Percentiles rank a stretch among this genome's conserved stretches.
phyloP scores from a whole-genome alignment of 2,329 filamentous ascomycete genomes.

The Neophaeococcomyces mojaviensis region DNA sequence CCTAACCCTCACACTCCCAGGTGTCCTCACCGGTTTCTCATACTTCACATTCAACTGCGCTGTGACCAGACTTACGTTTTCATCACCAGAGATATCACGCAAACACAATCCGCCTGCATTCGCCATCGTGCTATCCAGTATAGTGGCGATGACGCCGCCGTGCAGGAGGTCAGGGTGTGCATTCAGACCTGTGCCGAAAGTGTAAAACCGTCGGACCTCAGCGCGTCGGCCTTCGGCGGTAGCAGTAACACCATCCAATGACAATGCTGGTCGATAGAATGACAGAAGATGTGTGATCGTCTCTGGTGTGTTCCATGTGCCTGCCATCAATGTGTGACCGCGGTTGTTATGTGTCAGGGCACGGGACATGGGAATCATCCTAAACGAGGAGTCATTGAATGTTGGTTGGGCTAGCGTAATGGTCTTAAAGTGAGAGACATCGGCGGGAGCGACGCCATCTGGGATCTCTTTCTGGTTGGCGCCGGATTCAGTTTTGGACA shows the following conservation, averaged over 20 bases:
- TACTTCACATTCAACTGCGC: slow-evolving; percentile 36
- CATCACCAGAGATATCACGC: background rate
- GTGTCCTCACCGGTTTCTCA: slow-evolving; percentile 30
- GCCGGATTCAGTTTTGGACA: slow-evolving; percentile 18
- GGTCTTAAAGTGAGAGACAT: slow-evolving; percentile 19
- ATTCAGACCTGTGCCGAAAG: slow-evolving; percentile 24
- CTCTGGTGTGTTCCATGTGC: slow-evolving; percentile 18
- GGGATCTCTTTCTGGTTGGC: slow-evolving; percentile 27
- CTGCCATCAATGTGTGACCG: slow-evolving; percentile 18
- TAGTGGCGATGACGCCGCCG: slow-evolving; percentile 24
- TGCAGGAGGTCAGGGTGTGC: slow-evolving; percentile 25
- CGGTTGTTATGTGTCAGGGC: slow-evolving; percentile 10
- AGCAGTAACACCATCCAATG: background rate
- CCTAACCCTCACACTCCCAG: slow-evolving; percentile 31
- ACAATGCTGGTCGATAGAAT: slow-evolving; percentile 8
- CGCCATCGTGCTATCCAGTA: slow-evolving; percentile 25
- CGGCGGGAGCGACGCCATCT: background rate
- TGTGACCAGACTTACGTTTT: slow-evolving; percentile 23
- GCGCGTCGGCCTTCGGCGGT: background rate
- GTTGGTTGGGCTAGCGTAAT: slow-evolving; percentile 28
- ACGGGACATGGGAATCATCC: slow-evolving; percentile 11
- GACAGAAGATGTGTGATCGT: slow-evolving; percentile 16
- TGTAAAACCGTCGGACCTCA: slow-evolving; percentile 25
- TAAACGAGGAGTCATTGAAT: slow-evolving; percentile 23
- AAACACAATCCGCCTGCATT: slow-evolving; percentile 10